A percentile compares a stretch with the other conserved stretches of the same genome.
These are phyloP conservation scores for Mariannaea sp. DNA, from an alignment of 2,329 filamentous ascomycete genomes.

Conservation along the genomic window DNA sequence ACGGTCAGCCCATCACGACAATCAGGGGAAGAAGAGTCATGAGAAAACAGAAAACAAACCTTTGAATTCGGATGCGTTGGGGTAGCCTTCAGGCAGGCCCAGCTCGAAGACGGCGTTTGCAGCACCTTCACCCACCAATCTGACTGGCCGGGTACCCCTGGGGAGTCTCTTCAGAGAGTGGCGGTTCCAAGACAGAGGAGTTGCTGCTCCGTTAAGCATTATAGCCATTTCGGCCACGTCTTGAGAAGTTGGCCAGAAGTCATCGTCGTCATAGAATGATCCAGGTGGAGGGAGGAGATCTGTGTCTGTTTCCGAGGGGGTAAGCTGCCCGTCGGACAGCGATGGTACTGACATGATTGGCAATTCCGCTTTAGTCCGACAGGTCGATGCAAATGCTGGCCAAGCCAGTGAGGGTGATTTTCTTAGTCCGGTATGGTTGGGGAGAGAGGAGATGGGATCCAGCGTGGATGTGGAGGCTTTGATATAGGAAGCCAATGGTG, in stretches of 20 bases:
- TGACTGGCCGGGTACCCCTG: constrained; percentile 41
- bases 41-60: constrained; percentile 39
- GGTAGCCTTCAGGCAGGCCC: constrained; percentile 44
- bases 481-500: constrained; percentile 19
- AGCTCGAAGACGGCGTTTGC: constrained; percentile 78
- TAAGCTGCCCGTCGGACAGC: constrained; percentile 37
- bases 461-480: constrained; percentile 12
- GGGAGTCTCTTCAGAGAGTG: constrained; percentile 42
- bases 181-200: constrained; percentile 34
- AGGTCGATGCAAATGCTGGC: constrained; percentile 36
- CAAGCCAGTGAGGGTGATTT: constrained; percentile 34
- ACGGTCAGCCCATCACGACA: constrained; percentile 21
- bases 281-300: constrained; percentile 27
- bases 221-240: constrained; percentile 38
- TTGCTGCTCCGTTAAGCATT: constrained; percentile 34
- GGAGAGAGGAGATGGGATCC: constrained; percentile 14
- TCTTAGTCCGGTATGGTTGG: constrained; percentile 26
- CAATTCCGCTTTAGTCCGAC: constrained; percentile 30
- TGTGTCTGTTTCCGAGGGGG: constrained; percentile 36
- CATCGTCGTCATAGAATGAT: constrained; percentile 29
- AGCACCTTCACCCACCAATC: constrained; percentile 68
- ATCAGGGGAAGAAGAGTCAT: constrained; percentile 3
- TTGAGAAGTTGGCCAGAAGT: constrained; percentile 35
- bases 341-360: constrained; percentile 37
- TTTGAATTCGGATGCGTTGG: constrained; percentile 41